phyloP scores from a whole-genome alignment of 2,329 filamentous ascomycete genomes.

The Pseudopyrenochaeta lycopersici region DNA sequence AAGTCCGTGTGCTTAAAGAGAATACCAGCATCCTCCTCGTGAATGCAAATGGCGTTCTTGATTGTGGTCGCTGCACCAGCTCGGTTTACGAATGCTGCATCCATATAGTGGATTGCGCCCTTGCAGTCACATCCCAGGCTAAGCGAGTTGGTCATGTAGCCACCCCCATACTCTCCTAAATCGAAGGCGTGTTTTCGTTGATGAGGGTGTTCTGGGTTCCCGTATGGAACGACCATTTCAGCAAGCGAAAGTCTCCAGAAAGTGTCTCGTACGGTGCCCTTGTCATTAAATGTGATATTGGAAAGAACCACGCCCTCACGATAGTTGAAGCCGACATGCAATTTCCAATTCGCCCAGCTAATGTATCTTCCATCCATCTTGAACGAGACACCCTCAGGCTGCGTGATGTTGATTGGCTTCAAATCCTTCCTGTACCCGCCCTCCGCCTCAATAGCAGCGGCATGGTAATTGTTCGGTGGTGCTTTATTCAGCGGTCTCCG shows the following conservation, averaged over 20 bases:
- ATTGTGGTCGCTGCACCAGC: conserved; percentile 79
- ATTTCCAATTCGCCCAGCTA: conserved; percentile 92
- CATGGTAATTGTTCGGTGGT: conserved; percentile 80
- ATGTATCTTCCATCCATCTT: conserved; percentile 76
- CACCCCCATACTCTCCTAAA: conserved; percentile 81
- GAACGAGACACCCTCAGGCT: conserved; percentile 90
- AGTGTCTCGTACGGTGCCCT: conserved; percentile 75
- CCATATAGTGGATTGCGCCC: conserved; percentile 89
- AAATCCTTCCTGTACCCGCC: conserved; percentile 81
- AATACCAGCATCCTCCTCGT: conserved; percentile 92
- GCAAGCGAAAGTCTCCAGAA: conserved; percentile 90
- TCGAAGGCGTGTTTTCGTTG: conserved; percentile 85
- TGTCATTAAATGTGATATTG: conserved; percentile 90
- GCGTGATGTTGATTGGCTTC: conserved; percentile 87
- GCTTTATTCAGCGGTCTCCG: conserved; percentile 78
- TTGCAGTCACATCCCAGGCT: conserved; percentile 86
- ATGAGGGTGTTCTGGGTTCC: conserved; percentile 81
- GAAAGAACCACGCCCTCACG: conserved; percentile 89
- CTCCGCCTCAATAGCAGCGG: conserved; percentile 73
- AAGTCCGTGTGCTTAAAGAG: conserved; percentile 96
- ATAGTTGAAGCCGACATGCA: conserved; percentile 96
- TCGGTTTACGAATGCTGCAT: conserved; percentile 83
- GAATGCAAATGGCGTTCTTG: conserved; percentile 94
- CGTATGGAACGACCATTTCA: conserved; percentile 94
- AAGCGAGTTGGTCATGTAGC: conserved; percentile 84